These are phyloP conservation scores for Nicotiana benthamiana DNA, from an alignment of 257 asterid genomes.

Conservation along the genomic window DNA sequence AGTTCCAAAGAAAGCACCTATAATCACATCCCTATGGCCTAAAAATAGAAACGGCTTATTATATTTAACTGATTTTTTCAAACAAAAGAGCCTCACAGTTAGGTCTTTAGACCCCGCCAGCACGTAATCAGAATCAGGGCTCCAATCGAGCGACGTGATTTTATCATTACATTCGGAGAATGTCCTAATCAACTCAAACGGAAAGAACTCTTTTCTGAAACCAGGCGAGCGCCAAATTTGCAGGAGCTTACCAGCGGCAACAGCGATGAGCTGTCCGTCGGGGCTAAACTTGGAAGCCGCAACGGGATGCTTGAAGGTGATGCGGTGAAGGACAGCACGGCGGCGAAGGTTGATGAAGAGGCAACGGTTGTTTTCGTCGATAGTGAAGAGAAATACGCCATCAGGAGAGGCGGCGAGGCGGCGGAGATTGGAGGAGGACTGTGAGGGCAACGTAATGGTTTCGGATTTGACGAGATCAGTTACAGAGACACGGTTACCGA, in stretches of 20 bases:
- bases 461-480: constrained; percentile 86
- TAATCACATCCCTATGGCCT: constrained; percentile 76
- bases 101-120: constrained; percentile 80
- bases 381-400: constrained; percentile 67
- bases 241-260: constrained; percentile 82
- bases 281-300: constrained; percentile 76
- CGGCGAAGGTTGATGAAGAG: constrained; percentile 75
- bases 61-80: constrained; percentile 28
- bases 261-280: constrained; percentile 65
- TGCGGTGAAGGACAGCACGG: constrained; percentile 70
- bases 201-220: constrained; percentile 77
- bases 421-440: constrained; percentile 75
- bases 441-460: constrained; percentile 68
- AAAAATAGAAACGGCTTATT: constrained; percentile 67
- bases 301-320: constrained; percentile 67
- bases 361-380: constrained; percentile 89
- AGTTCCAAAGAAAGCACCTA: constrained; percentile 73
- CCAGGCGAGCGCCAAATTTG: constrained; percentile 96
- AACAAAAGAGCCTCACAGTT: constrained; percentile 65
- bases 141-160: constrained; percentile 71
- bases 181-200: constrained; percentile 71
- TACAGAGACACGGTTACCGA: constrained; percentile 87
- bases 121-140: constrained; percentile 62
- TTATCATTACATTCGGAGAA: constrained; percentile 74
- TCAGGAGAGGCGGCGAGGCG: constrained; percentile 81